phyloP scores from a whole-genome alignment of 2,329 filamentous ascomycete genomes.

The Clonostachys solani region DNA sequence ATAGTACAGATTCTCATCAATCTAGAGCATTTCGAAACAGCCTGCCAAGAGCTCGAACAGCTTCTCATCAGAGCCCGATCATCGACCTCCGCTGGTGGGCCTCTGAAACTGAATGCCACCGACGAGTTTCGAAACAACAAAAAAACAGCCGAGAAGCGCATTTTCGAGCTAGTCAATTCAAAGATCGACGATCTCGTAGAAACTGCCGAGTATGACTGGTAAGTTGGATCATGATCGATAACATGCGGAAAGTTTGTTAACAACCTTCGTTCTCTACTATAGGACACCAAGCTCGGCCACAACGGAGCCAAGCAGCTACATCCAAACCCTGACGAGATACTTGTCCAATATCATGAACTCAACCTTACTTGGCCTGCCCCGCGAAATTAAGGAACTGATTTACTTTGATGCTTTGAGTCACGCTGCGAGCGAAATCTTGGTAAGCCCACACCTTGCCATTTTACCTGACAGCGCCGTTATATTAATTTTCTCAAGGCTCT shows the following conservation, averaged over 20 bases:
- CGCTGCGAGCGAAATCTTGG: constrained; percentile 79
- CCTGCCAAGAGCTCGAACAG: constrained; percentile 84
- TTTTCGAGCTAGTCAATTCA: constrained; percentile 96
- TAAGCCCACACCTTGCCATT: constrained; percentile 25
- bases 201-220: constrained; percentile 95
- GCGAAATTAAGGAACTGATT: constrained; percentile 94
- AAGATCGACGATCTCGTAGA: constrained; percentile 98
- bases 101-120: constrained; percentile 76
- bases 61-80: constrained; percentile 82
- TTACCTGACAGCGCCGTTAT: neutral
- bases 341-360: constrained; percentile 95
- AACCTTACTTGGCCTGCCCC: constrained; percentile 85
- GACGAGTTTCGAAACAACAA: constrained; percentile 85
- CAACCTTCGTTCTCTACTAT: neutral
- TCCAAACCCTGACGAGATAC: constrained; percentile 91
- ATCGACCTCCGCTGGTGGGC: constrained; percentile 74
- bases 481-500: constrained; percentile 46
- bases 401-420: constrained; percentile 96
- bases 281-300: constrained; percentile 54
- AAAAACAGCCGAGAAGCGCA: constrained; percentile 93
- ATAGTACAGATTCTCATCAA: constrained; percentile 99
- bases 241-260: constrained; percentile 20
- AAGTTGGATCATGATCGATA: too few species aligned
- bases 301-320: constrained; percentile 82
- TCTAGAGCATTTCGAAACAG: constrained; percentile 91